phyloP scores from a whole-genome alignment of 768 basidiomycete genomes.

The Mycena capillaripes region DNA sequence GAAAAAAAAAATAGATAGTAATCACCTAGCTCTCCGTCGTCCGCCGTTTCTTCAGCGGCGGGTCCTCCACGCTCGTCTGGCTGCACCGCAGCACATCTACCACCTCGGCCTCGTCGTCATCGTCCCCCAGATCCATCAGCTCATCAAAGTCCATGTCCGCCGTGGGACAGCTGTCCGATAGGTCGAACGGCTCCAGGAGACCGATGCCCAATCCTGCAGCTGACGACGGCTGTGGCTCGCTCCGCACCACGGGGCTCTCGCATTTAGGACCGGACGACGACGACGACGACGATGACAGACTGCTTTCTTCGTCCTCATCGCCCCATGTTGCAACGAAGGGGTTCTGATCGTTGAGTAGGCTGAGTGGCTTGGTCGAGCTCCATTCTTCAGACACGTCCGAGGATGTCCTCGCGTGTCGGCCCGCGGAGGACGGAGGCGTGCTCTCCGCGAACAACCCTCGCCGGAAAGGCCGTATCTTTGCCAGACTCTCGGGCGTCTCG shows the following conservation, averaged over 20 bases:
- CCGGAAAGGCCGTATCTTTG: conserved; percentile 54
- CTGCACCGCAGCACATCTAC: conserved; percentile 33
- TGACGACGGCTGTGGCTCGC: conserved; percentile 48
- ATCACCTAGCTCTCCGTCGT: neutral
- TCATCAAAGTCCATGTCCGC: conserved; percentile 49
- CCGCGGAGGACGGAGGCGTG: conserved; percentile 27
- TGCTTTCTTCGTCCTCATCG: conserved; percentile 29
- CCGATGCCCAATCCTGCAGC: conserved; percentile 64
- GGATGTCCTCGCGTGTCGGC: conserved; percentile 46
- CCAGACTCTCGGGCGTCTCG: conserved; percentile 49
- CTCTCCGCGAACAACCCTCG: conserved; percentile 49
- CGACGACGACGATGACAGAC: conserved; percentile 48
- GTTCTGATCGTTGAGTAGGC: conserved; percentile 23
- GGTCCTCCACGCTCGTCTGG: conserved; percentile 23
- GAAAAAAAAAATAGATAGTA: conserved; percentile 33
- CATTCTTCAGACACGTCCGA: conserved; percentile 59
- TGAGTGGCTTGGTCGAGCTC: conserved; percentile 37
- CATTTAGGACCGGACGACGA: conserved; percentile 50
- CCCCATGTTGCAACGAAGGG: conserved; percentile 33
- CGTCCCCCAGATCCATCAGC: conserved; percentile 45
- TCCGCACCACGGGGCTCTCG: conserved; percentile 72
- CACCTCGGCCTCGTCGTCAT: conserved; percentile 46
- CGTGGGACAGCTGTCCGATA: conserved; percentile 52
- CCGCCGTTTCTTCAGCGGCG: conserved; percentile 31
- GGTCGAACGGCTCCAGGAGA: conserved; percentile 68